Conservation (phyloP, 495 filamentous ascomycete genomes). For the Neurospora sp. region DNA sequence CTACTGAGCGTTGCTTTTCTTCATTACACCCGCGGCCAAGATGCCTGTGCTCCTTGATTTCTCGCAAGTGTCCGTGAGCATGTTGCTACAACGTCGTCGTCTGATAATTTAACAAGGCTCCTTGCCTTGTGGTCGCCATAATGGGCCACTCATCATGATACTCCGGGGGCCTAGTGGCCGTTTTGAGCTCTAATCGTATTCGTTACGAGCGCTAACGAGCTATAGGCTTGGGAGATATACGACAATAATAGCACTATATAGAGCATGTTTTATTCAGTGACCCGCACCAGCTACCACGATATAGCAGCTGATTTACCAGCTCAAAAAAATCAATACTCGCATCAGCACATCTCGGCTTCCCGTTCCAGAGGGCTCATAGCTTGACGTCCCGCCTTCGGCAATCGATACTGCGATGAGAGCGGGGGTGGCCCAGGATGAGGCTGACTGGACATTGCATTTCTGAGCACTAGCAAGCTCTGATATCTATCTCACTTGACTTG, state of each 20-base stretch:
- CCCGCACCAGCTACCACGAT: background rate
- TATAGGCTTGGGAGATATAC: background rate
- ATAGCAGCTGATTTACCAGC: background rate
- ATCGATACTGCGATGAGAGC: background rate
- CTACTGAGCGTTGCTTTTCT: background rate
- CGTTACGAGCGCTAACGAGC: background rate
- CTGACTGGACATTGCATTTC: background rate
- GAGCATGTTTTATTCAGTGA: background rate
- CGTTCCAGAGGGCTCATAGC: background rate
- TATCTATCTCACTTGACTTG: background rate
- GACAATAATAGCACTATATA: background rate
- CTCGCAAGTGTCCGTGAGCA: background rate
- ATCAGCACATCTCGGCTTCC: background rate
- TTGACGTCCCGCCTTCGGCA: background rate
- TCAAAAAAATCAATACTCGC: too few relatives aligned
- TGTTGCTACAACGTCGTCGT: background rate
- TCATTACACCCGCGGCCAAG: background rate
- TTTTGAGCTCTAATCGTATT: background rate
- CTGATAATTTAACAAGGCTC: background rate
- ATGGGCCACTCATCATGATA: background rate
- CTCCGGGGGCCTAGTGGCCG: background rate
- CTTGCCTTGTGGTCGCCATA: background rate
- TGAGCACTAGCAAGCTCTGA: background rate
- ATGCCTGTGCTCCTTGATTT: background rate
- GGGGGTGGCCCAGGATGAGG: background rate